These are phyloP conservation scores for Polymyxa betae DNA, from an alignment of 208 protist genomes.

Conservation along the genomic window DNA sequence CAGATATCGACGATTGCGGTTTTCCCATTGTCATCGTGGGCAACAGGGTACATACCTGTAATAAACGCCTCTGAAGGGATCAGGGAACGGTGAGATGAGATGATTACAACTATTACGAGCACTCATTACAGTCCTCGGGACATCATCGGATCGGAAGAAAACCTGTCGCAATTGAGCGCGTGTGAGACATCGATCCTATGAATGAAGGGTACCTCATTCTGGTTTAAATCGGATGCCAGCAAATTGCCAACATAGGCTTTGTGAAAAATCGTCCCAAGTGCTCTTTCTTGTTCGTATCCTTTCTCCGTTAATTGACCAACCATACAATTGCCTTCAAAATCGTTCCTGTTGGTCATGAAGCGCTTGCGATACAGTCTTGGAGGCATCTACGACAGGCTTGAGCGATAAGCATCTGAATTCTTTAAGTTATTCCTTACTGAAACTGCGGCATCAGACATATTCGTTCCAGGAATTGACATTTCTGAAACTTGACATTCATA, in stretches of 20 bases:
- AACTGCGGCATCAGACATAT: background rate
- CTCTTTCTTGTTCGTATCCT: background rate
- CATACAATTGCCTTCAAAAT: background rate
- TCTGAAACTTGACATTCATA: background rate
- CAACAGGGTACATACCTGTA: background rate
- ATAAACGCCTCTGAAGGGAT: background rate
- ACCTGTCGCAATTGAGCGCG: background rate
- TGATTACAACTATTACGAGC: background rate
- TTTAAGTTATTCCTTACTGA: background rate
- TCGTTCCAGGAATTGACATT: slow-evolving; percentile 1
- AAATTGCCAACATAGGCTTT: background rate
- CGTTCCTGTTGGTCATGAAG: slow-evolving; percentile 24
- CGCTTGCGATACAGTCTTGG: slow-evolving; percentile 2
- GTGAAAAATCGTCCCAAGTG: slow-evolving; percentile 18
- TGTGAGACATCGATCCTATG: no score
- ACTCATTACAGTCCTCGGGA: slow-evolving; percentile 15
- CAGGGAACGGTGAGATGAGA: background rate
- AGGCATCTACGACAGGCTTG: background rate
- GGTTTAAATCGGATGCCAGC: background rate
- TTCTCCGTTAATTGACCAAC: background rate
- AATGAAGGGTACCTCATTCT: slow-evolving; percentile 11
- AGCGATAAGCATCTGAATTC: background rate
- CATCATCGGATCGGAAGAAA: slow-evolving; percentile 33
- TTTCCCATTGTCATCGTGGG: background rate
- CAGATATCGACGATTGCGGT: slow-evolving; percentile 13